A percentile compares a stretch with the other conserved stretches of the same genome.
Evolutionary conservation across 148 eudicot genomes (phyloP).

Genomic region (Silene conica): DNA sequence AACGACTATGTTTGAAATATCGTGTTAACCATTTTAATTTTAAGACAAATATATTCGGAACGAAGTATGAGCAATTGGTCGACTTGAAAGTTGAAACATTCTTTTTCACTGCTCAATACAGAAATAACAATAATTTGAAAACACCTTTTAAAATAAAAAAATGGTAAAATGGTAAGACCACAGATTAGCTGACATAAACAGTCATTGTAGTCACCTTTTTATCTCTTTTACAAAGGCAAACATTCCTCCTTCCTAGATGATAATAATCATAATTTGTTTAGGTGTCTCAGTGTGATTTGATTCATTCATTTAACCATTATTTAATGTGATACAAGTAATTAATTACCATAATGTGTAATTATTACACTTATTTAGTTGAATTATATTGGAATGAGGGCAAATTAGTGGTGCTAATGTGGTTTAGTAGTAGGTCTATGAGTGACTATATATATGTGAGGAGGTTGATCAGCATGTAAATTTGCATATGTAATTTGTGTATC

Average conservation of each 20-base stretch:
- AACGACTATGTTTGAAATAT: too few species aligned
- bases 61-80: too few species aligned
- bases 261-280: conserved; percentile 18
- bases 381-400: conserved; percentile 2
- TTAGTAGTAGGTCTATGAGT: conserved; percentile 9
- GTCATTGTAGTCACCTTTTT: conserved; percentile 28
- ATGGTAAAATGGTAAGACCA: conserved; percentile 16
- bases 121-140: neutral
- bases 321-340: neutral
- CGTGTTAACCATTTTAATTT: too few species aligned
- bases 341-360: neutral
- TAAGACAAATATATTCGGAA: too few species aligned
- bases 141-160: conserved; percentile 13
- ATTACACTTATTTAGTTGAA: neutral
- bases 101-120: conserved; percentile 35
- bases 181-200: conserved; percentile 36
- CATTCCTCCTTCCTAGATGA: conserved; percentile 15
- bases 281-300: conserved; percentile 21
- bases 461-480: neutral
- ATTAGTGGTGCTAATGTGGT: conserved; percentile 19
- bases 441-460: neutral
- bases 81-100: too few species aligned
- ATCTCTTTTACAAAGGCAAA: conserved; percentile 1
- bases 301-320: conserved; percentile 17
- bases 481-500: conserved; percentile 8